A percentile compares a stretch with the other conserved stretches of the same genome.
phyloP scores from a whole-genome alignment of 2,329 filamentous ascomycete genomes.

The Cytospora paraplurivora region DNA sequence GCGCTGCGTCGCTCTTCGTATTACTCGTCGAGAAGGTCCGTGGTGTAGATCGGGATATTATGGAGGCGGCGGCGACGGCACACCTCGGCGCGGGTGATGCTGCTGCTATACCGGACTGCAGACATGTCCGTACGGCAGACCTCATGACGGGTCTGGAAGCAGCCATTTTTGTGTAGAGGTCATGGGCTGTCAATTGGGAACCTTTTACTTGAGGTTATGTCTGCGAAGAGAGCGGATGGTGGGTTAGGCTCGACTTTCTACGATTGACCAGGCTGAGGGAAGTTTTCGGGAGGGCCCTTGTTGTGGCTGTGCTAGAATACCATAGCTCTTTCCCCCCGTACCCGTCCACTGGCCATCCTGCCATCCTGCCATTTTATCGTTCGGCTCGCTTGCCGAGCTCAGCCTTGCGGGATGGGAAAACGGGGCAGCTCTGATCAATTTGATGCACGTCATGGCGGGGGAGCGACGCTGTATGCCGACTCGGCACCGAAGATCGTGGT shows the following conservation, averaged over 20 bases:
- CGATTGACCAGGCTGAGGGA: slow-evolving; percentile 21
- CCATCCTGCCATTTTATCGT: neutral
- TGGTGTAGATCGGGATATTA: slow-evolving; percentile 14
- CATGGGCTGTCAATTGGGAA: slow-evolving; percentile 4
- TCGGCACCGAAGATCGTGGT: slow-evolving; percentile 12
- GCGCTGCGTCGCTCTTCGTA: slow-evolving; percentile 6
- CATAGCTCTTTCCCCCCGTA: neutral
- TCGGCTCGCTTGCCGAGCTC: slow-evolving; percentile 22
- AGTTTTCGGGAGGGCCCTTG: slow-evolving; percentile 14
- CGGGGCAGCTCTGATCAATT: neutral
- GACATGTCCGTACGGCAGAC: slow-evolving; percentile 19
- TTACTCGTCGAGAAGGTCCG: slow-evolving; percentile 21
- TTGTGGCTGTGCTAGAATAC: slow-evolving; percentile 11
- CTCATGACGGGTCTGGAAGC: slow-evolving; percentile 15
- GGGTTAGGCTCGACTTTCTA: neutral
- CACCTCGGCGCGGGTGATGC: neutral
- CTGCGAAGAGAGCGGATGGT: neutral
- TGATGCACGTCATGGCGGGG: slow-evolving; percentile 20
- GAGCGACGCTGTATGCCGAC: slow-evolving; percentile 8
- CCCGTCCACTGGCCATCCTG: no score
- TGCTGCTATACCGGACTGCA: slow-evolving; percentile 5
- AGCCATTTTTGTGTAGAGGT: slow-evolving; percentile 13
- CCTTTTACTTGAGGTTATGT: neutral
- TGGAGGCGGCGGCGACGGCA: slow-evolving; percentile 2
- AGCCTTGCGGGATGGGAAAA: slow-evolving; percentile 10